Evolutionary conservation across 106 monocot species (phyloP).

Genomic region (Dioscorea alata): DNA sequence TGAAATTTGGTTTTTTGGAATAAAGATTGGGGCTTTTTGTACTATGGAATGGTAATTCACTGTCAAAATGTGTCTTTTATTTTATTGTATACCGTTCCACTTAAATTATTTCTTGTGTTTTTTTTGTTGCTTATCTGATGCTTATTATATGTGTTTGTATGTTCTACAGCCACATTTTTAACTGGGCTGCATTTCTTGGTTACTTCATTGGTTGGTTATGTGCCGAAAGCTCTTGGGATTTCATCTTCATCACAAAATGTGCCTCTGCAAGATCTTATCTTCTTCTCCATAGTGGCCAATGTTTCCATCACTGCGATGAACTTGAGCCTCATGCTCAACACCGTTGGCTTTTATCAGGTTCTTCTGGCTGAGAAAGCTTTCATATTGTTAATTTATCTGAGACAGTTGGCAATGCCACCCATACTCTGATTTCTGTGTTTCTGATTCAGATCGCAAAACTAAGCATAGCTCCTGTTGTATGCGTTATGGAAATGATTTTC

Average conservation of each 20-base stretch:
- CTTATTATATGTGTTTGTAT: background rate
- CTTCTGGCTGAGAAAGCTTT: background rate
- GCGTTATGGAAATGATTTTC: constrained; percentile 90
- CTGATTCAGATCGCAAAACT: constrained; percentile 70
- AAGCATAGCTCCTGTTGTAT: constrained; percentile 93
- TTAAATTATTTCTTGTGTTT: too few relatives aligned
- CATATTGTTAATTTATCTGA: background rate
- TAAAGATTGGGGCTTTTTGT: too few relatives aligned
- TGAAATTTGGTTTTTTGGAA: too few relatives aligned
- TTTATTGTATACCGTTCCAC: too few relatives aligned
- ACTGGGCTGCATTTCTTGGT: constrained; percentile 88
- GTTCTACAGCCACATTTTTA: constrained; percentile 68
- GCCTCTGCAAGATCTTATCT: constrained; percentile 92
- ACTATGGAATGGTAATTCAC: too few relatives aligned
- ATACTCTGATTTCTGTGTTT: background rate
- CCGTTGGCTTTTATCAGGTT: constrained; percentile 97
- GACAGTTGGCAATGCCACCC: background rate
- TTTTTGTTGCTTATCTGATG: too few relatives aligned
- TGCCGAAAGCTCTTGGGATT: constrained; percentile 62
- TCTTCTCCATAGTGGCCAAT: constrained; percentile 88
- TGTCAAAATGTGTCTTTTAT: too few relatives aligned
- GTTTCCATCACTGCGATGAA: constrained; percentile 93
- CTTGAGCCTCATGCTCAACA: constrained; percentile 90
- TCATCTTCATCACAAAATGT: constrained; percentile 74
- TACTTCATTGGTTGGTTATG: constrained; percentile 63